phyloP scores from a whole-genome alignment of 1,139 yeast genomes.

The Geotrichum europaeum region DNA sequence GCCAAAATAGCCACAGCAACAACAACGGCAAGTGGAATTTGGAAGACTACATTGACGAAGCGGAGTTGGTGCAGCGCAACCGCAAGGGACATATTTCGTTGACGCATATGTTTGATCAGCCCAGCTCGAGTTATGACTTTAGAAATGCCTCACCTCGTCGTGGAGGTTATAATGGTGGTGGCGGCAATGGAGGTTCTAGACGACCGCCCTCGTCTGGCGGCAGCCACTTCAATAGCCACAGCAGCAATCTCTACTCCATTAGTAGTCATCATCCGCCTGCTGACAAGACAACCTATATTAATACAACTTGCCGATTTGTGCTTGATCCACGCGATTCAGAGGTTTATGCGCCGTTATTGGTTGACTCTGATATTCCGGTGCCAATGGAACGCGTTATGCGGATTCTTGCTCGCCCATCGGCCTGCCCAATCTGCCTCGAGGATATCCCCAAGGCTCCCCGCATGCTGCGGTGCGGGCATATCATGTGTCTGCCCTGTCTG shows the following conservation, averaged over 20 bases:
- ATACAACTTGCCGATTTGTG: slow-evolving; percentile 78
- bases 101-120: slow-evolving; percentile 31
- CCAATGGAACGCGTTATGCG: slow-evolving; percentile 58
- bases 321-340: slow-evolving; percentile 50
- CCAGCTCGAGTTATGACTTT: slow-evolving; percentile 18
- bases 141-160: slow-evolving; percentile 6
- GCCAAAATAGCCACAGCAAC: neutral
- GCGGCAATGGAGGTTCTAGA: slow-evolving; percentile 1
- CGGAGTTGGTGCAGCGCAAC: slow-evolving; percentile 15
- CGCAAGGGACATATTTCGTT: slow-evolving; percentile 28
- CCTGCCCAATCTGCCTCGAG: slow-evolving; percentile 86
- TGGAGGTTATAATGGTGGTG: slow-evolving; percentile 12
- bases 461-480: slow-evolving; percentile 93
- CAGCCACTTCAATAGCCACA: neutral
- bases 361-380: slow-evolving; percentile 73
- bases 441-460: slow-evolving; percentile 87
- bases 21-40: slow-evolving; percentile 1
- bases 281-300: slow-evolving; percentile 69
- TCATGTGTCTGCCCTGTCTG: slow-evolving; percentile 78
- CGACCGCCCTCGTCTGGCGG: neutral
- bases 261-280: slow-evolving; percentile 28
- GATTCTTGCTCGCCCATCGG: slow-evolving; percentile 66
- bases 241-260: slow-evolving; percentile 1
- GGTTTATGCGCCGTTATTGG: slow-evolving; percentile 49
- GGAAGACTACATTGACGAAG: slow-evolving; percentile 1